A percentile compares a stretch with the other conserved stretches of the same genome.
phyloP scores from a whole-genome alignment of 192 early-diverging fungal species.

The Borealophlyctis nickersoniae region DNA sequence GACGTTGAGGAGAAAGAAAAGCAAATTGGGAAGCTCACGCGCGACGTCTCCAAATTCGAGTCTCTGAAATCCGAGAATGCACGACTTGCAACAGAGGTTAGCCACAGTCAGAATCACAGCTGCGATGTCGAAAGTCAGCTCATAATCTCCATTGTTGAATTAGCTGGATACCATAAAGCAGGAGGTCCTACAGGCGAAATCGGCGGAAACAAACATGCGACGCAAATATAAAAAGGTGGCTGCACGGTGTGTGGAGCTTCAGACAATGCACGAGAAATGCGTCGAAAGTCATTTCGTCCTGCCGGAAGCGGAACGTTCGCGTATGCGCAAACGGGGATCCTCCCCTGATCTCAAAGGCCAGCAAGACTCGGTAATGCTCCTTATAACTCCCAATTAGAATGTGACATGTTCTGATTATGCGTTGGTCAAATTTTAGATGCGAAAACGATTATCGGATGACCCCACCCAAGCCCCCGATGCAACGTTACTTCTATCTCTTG shows the following conservation, averaged over 20 bases:
- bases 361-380: neutral
- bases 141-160: too few species aligned
- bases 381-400: neutral
- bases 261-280: neutral
- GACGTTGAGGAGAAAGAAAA: neutral
- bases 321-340: neutral
- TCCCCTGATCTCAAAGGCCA: neutral
- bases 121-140: too few species aligned
- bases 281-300: neutral
- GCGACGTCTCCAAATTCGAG: neutral
- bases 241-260: conserved; percentile 8
- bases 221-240: neutral
- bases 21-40: neutral
- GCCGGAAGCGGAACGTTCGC: neutral
- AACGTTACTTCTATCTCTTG: neutral
- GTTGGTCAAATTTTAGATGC: neutral
- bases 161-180: neutral
- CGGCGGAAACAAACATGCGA: neutral
- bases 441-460: neutral
- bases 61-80: too few species aligned
- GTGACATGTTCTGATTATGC: too few species aligned
- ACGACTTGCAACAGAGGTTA: too few species aligned
- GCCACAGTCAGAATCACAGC: too few species aligned
- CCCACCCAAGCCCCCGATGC: neutral
- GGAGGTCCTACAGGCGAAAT: neutral